phyloP scores from a whole-genome alignment of 345 rosid genomes.

The Rhodamnia rubescens region DNA sequence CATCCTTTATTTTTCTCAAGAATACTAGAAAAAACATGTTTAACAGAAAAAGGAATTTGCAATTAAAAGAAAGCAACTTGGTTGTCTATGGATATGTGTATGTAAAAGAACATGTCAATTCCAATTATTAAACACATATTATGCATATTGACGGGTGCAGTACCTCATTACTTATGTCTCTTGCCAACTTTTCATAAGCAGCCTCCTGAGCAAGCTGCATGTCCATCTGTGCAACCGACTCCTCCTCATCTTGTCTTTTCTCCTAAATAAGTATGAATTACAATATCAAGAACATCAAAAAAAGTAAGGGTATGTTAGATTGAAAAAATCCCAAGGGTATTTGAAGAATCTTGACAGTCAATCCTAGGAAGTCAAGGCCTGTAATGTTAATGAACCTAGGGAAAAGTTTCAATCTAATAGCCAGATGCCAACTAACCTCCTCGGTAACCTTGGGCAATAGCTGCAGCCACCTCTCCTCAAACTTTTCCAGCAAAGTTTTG shows the following conservation, averaged over 20 bases:
- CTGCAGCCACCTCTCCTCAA: slow-evolving; percentile 83
- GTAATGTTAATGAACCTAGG: background rate
- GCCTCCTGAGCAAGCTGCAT: slow-evolving; percentile 68
- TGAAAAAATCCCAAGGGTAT: background rate
- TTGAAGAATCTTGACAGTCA: background rate
- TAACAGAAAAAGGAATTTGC: background rate
- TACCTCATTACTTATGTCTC: slow-evolving; percentile 60
- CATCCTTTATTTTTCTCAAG: background rate
- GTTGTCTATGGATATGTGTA: background rate
- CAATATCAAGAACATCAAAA: background rate
- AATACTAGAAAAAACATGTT: background rate
- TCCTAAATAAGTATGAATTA: slow-evolving; percentile 29
- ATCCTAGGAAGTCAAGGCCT: background rate
- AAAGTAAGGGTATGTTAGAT: background rate
- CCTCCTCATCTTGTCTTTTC: slow-evolving; percentile 58
- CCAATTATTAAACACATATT: background rate
- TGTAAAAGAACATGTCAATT: background rate
- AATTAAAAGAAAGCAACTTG: background rate
- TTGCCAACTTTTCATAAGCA: slow-evolving; percentile 60
- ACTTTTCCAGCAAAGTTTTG: slow-evolving; percentile 59
- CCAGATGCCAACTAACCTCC: slow-evolving; percentile 36
- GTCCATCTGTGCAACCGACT: slow-evolving; percentile 43
- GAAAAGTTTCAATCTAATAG: background rate
- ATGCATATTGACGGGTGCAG: background rate
- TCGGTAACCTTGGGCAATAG: slow-evolving; percentile 71